Percentiles rank a stretch among this genome's conserved stretches.
Evolutionary conservation across 2,329 filamentous ascomycete genomes (phyloP).

Genomic region (Xylogone sp.): DNA sequence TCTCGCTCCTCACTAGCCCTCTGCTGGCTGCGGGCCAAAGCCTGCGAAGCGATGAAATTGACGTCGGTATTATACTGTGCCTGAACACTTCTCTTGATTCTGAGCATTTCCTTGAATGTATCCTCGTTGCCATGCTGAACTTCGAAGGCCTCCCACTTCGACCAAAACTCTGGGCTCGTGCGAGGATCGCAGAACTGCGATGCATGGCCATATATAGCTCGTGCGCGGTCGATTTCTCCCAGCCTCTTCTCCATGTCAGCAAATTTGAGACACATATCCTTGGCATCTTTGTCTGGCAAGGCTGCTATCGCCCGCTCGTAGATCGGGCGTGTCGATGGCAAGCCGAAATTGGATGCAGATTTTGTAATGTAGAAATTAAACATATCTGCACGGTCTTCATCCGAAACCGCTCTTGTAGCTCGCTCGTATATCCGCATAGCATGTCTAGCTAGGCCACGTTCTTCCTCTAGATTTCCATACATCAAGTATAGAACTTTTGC

Average conservation of each 20-base stretch:
- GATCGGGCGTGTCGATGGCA: constrained; percentile 90
- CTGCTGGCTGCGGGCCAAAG: constrained; percentile 75
- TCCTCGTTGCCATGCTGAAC: constrained; percentile 98
- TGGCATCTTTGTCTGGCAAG: constrained; percentile 88
- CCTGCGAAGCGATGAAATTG: constrained; percentile 96
- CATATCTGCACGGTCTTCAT: constrained; percentile 94
- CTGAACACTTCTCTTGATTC: constrained; percentile 95
- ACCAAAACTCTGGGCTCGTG: constrained; percentile 87
- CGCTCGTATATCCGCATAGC: constrained; percentile 99
- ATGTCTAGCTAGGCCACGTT: constrained; percentile 87
- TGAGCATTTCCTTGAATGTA: constrained; percentile 98
- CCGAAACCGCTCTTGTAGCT: constrained; percentile 87
- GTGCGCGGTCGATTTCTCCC: constrained; percentile 89
- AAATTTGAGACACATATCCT: constrained; percentile 98
- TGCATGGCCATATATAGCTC: constrained; percentile 93
- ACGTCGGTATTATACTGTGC: constrained; percentile 99
- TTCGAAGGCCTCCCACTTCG: constrained; percentile 95
- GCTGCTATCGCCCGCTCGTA: constrained; percentile 94
- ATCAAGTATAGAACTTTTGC: constrained; percentile 95
- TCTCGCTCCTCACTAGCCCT: constrained; percentile 39
- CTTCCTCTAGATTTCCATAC: constrained; percentile 97
- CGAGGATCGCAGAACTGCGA: constrained; percentile 97
- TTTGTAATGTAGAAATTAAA: constrained; percentile 99
- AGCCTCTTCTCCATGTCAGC: constrained; percentile 92
- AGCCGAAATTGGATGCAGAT: constrained; percentile 94